Evolutionary conservation across 2,329 filamentous ascomycete species (phyloP).

Genomic region (Parasarocladium wereldwijsianum): DNA sequence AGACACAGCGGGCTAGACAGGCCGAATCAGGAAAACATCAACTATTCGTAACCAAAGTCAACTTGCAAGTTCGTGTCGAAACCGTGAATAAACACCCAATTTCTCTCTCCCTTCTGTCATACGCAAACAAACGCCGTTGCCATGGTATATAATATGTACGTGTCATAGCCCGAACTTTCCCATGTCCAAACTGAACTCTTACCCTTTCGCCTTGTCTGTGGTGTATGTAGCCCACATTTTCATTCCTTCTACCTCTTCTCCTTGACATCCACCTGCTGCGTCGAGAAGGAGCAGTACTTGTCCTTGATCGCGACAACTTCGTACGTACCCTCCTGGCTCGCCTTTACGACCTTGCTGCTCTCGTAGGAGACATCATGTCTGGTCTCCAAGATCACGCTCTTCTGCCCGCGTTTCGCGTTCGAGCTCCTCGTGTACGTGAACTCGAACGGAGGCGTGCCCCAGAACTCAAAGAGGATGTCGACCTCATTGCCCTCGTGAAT

Average conservation of each 20-base stretch:
- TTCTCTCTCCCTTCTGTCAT: neutral
- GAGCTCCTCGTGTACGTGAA: constrained; percentile 92
- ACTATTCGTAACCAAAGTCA: no score
- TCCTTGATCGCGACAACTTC: constrained; percentile 96
- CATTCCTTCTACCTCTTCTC: constrained; percentile 21
- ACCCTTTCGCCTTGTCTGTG: neutral
- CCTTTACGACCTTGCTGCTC: constrained; percentile 65
- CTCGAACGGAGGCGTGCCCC: constrained; percentile 89
- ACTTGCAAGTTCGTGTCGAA: no score
- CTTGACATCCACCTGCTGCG: constrained; percentile 41
- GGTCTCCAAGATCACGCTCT: constrained; percentile 73
- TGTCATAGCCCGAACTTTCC: neutral
- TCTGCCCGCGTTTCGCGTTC: constrained; percentile 67
- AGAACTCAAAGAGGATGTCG: constrained; percentile 89
- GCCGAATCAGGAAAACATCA: no score
- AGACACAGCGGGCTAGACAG: no score
- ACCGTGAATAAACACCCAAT: neutral
- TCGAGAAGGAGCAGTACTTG: constrained; percentile 78
- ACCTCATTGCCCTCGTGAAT: constrained; percentile 95
- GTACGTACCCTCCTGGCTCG: constrained; percentile 90
- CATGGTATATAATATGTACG: constrained; percentile 7
- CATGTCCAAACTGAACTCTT: constrained; percentile 1
- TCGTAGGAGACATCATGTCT: constrained; percentile 76
- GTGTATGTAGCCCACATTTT: neutral
- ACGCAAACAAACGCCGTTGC: constrained; percentile 11